Evolutionary conservation across 192 early-diverging fungal genomes (phyloP), one percentile per base, ranked within the genome.

Genomic region (Entomortierella lignicola): DNA sequence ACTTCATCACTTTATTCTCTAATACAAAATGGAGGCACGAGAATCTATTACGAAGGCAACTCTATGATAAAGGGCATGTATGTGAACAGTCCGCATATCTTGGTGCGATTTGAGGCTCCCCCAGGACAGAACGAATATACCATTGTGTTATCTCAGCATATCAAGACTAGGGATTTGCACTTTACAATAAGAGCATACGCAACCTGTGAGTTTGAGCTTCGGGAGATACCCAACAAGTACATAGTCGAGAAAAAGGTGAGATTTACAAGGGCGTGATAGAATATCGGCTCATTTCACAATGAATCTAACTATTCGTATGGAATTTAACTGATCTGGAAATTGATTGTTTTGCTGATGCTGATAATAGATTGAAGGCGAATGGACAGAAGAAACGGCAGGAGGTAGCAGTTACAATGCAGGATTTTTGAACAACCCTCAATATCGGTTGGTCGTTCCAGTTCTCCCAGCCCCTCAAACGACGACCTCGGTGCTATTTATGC

Each of bases 1-100:
- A 34, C 61, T 13, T 32, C 34, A 13, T 7, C 64, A 4, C 39
- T 20, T 8, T 51, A 2, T 7, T 47, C 20, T 18, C 50, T n/a
- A 26, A 20, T n/a, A 2, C 77, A 88, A 18, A 85, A 88, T 41
- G 77, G 92, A 8, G 75, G 75, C 41, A 79, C 75, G 1, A 56
- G 75, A 25, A 70, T 79, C 6, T 79, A 65, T 30, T 81, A 71
- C 27, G 62, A 66, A 27, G 66, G 72, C 26, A 73, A 75, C 44
- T 72, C 72, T 7, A 39, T 73, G 50, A 73, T 87, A 60, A 86
- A 91, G 63, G 94, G 94, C 41, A 91, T 89, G 30, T 96, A 95
- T 79, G 90, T 96, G 34, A 98, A 98, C 79, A 93, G 88, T 54
- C 92, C 90, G n/a, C 92, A 95, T 72, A 89, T 92, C 56, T 72